A percentile compares a stretch with the other conserved stretches of the same genome.
phyloP scores from a whole-genome alignment of 2,329 filamentous ascomycete species.

The Leptographium radiaticola region DNA sequence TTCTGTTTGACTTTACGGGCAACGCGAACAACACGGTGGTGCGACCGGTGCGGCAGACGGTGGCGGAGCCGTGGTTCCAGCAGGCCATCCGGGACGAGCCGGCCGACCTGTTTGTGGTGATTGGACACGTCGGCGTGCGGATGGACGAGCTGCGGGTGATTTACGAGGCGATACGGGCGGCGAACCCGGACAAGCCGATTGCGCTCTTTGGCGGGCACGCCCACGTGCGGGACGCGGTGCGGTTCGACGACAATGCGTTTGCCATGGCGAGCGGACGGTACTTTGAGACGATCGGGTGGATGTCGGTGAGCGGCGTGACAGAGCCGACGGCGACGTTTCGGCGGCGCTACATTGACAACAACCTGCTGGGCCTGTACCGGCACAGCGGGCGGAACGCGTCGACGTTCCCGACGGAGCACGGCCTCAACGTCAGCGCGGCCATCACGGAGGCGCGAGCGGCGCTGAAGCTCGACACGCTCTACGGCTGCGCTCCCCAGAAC shows the following conservation, averaged over 20 bases:
- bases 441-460: slow-evolving; percentile 58
- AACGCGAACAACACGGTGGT: slow-evolving; percentile 89
- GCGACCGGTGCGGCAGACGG: slow-evolving; percentile 62
- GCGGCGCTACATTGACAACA: slow-evolving; percentile 87
- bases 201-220: slow-evolving; percentile 85
- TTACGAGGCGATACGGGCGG: slow-evolving; percentile 63
- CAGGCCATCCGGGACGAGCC: slow-evolving; percentile 65
- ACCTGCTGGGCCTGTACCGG: slow-evolving; percentile 69
- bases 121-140: slow-evolving; percentile 72
- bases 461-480: slow-evolving; percentile 58
- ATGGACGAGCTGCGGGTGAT: slow-evolving; percentile 69
- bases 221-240: slow-evolving; percentile 74
- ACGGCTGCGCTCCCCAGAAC: slow-evolving; percentile 71
- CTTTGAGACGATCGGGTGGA: slow-evolving; percentile 89
- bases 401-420: slow-evolving; percentile 64
- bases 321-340: slow-evolving; percentile 39
- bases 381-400: slow-evolving; percentile 61
- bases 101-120: slow-evolving; percentile 74
- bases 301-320: slow-evolving; percentile 47
- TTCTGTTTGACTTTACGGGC: slow-evolving; percentile 83
- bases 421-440: slow-evolving; percentile 54
- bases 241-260: slow-evolving; percentile 65
- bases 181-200: slow-evolving; percentile 72
- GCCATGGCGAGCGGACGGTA: slow-evolving; percentile 82
- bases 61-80: slow-evolving; percentile 82